Evolutionary conservation across 306 rosid genomes (phyloP), one percentile per base, ranked within the genome.

Genomic region (Glycine soja): DNA sequence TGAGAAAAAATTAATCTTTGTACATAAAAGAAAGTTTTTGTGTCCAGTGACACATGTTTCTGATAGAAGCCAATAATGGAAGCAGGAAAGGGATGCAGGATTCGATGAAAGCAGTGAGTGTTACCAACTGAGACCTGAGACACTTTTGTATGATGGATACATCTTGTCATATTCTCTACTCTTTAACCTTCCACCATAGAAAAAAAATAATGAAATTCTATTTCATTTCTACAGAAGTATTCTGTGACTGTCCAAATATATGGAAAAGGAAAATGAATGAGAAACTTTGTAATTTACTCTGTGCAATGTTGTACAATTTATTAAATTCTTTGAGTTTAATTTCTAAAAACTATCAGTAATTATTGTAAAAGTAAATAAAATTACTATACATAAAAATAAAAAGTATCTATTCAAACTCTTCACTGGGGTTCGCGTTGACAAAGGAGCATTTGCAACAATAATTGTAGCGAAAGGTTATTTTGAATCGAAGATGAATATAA

Each of bases 1-100:
- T 30, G 18, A 36, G 10, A 36, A 36, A 24, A 36, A 13, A 12
- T 34, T n/a, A 64, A 32, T 64, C 4, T 13, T 0, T 63, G 0
- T 34, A 6, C 13, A 34, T 32, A 63, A 13, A 24, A 63, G 69
- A 63, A 63, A 63, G 42, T 62, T 3, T 19, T 24, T 24, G 0
- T 70, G 43, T 38, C 24, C 1, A 38, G 43, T 16, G 8, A 24
- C 12, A 14, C 16, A 70, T 30, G 43, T 48, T 69, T 80, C 12
- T 54, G 70, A 54, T 71, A 13, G 72, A 36, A 71, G 54, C 80
- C 85, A 81, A 71, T 72, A 76, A 53, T 40, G 79, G 53, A 80
- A 70, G 81, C 32, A 34, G 16, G 18, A 13, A 62, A 30, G 9
- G 8, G 7, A 32, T 11, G 11, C 70, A 64, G 59, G 81, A 79